These are phyloP conservation scores for Ceratocystis harringtonii DNA, from an alignment of 2,329 filamentous ascomycete genomes.

Conservation along the genomic window DNA sequence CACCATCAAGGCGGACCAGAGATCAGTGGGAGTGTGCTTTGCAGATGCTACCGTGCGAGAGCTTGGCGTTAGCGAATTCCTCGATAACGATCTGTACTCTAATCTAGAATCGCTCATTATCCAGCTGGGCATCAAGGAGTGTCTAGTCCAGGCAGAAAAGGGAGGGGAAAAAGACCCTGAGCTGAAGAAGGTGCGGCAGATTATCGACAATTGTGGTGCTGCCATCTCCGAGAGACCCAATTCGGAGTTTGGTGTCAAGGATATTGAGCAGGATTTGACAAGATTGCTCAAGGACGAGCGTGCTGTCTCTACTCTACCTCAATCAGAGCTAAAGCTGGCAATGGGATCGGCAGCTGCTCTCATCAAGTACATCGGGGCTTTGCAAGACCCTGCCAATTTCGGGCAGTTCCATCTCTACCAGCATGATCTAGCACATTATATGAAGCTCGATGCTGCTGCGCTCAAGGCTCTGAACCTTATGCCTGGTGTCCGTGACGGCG, in stretches of 20 bases:
- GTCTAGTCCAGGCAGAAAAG: constrained; percentile 69
- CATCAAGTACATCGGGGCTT: constrained; percentile 83
- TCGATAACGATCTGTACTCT: constrained; percentile 97
- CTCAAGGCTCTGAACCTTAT: constrained; percentile 91
- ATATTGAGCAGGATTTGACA: constrained; percentile 90
- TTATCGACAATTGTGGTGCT: constrained; percentile 84
- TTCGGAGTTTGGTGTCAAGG: constrained; percentile 69
- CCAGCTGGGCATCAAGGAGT: constrained; percentile 89
- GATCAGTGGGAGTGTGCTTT: constrained; percentile 88
- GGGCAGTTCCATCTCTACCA: constrained; percentile 96
- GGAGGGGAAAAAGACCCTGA: constrained; percentile 75
- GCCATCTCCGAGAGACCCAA: constrained; percentile 67
- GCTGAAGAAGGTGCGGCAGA: constrained; percentile 68
- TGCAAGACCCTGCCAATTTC: constrained; percentile 88
- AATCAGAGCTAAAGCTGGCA: constrained; percentile 84
- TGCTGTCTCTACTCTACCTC: constrained; percentile 60
- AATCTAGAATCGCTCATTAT: constrained; percentile 96
- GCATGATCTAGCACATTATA: constrained; percentile 90
- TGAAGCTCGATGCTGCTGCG: constrained; percentile 94
- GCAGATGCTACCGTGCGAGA: constrained; percentile 93
- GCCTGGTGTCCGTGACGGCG: constrained; percentile 83
- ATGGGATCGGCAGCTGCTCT: constrained; percentile 90
- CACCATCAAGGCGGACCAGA: constrained; percentile 69
- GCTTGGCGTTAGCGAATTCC: constrained; percentile 89
- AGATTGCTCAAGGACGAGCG: constrained; percentile 77